A percentile compares a stretch with the other conserved stretches of the same genome.
These are phyloP conservation scores for Entomortierella parvispora DNA, from an alignment of 192 early-diverging fungal genomes.

Conservation along the genomic window DNA sequence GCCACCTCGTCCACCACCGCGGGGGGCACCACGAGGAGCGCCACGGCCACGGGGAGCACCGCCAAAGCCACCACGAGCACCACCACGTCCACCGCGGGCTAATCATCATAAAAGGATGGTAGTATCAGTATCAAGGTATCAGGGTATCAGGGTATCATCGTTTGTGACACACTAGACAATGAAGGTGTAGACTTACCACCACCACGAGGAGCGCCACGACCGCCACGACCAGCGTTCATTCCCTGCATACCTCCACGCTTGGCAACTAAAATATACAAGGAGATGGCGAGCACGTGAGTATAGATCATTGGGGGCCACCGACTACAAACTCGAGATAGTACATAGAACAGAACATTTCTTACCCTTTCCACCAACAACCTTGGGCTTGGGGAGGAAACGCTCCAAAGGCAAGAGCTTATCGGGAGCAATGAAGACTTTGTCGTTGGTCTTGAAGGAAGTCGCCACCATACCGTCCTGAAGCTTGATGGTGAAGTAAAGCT, in stretches of 20 bases:
- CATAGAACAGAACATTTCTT: constrained; percentile 15
- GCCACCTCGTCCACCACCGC: constrained; percentile 66
- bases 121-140: neutral
- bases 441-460: constrained; percentile 87
- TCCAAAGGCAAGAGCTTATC: constrained; percentile 97
- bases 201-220: constrained; percentile 63
- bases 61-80: constrained; percentile 41
- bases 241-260: constrained; percentile 67
- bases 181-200: constrained; percentile 38
- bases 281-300: constrained; percentile 32
- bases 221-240: constrained; percentile 70
- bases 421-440: constrained; percentile 93
- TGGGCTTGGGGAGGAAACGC: constrained; percentile 96
- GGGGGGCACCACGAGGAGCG: constrained; percentile 58
- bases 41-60: constrained; percentile 47
- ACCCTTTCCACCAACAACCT: constrained; percentile 70
- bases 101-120: constrained; percentile 16
- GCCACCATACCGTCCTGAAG: constrained; percentile 92
- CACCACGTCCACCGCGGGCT: constrained; percentile 56
- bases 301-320: neutral
- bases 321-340: too few species aligned
- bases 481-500: constrained; percentile 98
- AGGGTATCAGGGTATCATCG: constrained; percentile 1
- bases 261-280: constrained; percentile 21
- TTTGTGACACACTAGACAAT: constrained; percentile 10